Evolutionary conservation across 192 early-diverging fungal species (phyloP).

Genomic region (Backusella tuberculispora): DNA sequence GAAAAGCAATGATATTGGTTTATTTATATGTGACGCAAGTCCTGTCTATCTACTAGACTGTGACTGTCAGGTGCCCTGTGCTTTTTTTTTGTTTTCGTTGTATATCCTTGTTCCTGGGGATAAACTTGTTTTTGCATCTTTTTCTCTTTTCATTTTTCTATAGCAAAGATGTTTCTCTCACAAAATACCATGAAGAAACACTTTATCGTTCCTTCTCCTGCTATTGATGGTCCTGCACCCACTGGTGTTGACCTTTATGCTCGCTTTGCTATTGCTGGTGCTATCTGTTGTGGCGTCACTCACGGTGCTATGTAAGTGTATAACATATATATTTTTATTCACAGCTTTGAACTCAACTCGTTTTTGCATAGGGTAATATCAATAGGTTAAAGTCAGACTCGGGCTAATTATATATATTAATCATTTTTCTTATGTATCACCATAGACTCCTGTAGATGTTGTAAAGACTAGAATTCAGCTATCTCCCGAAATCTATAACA

Average conservation of each 20-base stretch:
- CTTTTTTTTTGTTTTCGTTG: neutral
- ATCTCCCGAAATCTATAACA: constrained; percentile 62
- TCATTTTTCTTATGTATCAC: neutral
- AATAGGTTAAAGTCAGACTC: neutral
- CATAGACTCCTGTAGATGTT: constrained; percentile 62
- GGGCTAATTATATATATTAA: neutral
- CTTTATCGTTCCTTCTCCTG: constrained; percentile 40
- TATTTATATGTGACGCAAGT: constrained; percentile 5
- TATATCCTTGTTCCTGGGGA: neutral
- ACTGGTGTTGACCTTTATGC: constrained; percentile 56
- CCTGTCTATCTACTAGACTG: neutral
- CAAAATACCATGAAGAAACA: constrained; percentile 39
- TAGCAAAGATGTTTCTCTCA: constrained; percentile 32
- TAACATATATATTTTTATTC: neutral
- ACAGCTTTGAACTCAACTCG: constrained; percentile 1
- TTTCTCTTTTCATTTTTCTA: constrained; percentile 4
- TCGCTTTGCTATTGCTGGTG: constrained; percentile 62
- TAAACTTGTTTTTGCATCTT: neutral
- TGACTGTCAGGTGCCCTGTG: constrained; percentile 12
- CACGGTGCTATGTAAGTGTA: constrained; percentile 55
- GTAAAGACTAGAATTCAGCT: constrained; percentile 81
- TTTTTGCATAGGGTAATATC: constrained; percentile 12
- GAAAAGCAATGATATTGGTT: neutral
- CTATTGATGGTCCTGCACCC: constrained; percentile 41
- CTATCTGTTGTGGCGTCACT: constrained; percentile 62